These are phyloP conservation scores for Cystoisospora suis DNA, from an alignment of 169 alveolate species.

Conservation along the genomic window DNA sequence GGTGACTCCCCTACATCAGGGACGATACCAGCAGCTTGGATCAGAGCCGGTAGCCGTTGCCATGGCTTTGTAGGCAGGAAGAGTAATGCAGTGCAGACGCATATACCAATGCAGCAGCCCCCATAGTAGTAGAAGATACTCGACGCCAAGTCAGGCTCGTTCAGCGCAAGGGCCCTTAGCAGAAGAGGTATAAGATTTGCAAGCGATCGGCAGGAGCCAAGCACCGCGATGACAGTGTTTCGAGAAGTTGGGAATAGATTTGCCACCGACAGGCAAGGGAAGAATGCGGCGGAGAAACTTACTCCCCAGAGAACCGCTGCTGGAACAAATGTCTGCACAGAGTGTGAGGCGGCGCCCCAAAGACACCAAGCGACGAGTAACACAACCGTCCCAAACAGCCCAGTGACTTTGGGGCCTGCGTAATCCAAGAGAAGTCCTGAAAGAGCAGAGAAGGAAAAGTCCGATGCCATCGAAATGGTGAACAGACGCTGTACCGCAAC, in stretches of 20 bases:
- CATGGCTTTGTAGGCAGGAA: slow-evolving; percentile 2
- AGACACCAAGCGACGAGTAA: not conserved
- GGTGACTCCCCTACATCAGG: not conserved
- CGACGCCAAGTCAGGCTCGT: not conserved
- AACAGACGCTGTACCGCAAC: not conserved
- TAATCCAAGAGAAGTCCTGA: not conserved
- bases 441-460: not conserved
- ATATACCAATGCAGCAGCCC: not conserved
- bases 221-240: not conserved
- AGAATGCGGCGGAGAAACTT: slow-evolving; percentile 19
- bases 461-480: not conserved
- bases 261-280: slow-evolving; percentile 34
- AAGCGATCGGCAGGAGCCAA: slow-evolving; percentile 15
- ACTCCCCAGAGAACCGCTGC: slow-evolving; percentile 11
- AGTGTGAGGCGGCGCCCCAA: not conserved
- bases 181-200: slow-evolving; percentile 23
- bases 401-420: slow-evolving; percentile 11
- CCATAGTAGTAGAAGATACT: not conserved
- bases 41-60: not conserved
- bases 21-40: not conserved
- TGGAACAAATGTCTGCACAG: not conserved
- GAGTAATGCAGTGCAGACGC: slow-evolving; percentile 12
- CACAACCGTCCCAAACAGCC: not conserved
- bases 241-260: slow-evolving; percentile 33
- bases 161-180: not conserved